Evolutionary conservation across 2,329 filamentous ascomycete species (phyloP).

Genomic region (Diaporthe ampelina): DNA sequence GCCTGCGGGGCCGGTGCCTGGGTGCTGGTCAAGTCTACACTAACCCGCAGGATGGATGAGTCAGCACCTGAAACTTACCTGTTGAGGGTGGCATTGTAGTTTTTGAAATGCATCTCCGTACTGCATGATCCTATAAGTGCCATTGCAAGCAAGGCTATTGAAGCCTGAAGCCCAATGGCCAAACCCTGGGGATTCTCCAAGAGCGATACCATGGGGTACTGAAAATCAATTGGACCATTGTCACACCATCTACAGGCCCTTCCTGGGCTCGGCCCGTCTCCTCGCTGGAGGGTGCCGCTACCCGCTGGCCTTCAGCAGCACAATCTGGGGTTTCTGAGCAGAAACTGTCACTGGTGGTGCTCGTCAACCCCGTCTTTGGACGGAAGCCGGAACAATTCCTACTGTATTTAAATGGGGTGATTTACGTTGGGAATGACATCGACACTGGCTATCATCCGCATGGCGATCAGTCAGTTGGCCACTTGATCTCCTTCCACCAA

Average conservation of each 20-base stretch:
- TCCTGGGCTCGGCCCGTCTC: background rate
- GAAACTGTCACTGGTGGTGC: too few relatives aligned
- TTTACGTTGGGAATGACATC: background rate
- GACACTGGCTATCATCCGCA: background rate
- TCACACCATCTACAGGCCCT: background rate
- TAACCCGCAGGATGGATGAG: too few relatives aligned
- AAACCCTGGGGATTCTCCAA: too few relatives aligned
- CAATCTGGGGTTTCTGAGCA: too few relatives aligned
- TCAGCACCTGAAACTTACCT: background rate
- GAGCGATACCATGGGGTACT: background rate
- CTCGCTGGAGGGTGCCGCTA: background rate
- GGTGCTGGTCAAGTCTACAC: too few relatives aligned
- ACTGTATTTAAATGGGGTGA: background rate
- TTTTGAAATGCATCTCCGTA: too few relatives aligned
- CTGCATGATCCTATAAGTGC: too few relatives aligned
- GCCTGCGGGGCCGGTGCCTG: too few relatives aligned
- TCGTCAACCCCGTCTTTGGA: too few relatives aligned
- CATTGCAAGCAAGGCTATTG: background rate
- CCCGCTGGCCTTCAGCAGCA: background rate
- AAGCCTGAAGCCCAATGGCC: background rate
- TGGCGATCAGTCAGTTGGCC: background rate
- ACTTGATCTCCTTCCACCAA: background rate
- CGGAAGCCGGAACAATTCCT: background rate
- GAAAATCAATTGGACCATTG: background rate
- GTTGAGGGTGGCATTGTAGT: too few relatives aligned